Conservation (phyloP, 768 basidiomycete species). For the Trametes villosa region DNA sequence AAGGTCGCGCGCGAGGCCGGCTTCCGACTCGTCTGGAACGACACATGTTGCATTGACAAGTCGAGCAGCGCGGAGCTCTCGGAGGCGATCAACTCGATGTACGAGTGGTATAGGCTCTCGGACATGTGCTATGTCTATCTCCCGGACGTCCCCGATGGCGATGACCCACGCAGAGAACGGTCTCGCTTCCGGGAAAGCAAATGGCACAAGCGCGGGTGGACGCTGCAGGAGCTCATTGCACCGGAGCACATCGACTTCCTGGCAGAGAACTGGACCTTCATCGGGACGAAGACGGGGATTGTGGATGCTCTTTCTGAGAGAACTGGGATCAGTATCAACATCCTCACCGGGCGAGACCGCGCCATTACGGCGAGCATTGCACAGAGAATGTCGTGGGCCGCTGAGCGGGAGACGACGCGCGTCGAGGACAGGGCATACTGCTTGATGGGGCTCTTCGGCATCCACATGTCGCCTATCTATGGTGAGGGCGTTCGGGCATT, state of each 20-base stretch:
- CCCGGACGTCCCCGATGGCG: not conserved
- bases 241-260: not conserved
- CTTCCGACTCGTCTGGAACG: not conserved
- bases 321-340: not conserved
- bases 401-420: not conserved
- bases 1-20: not conserved
- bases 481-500: not conserved
- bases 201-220: not conserved
- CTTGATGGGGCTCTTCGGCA: not conserved
- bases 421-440: not conserved
- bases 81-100: not conserved
- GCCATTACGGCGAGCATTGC: not conserved
- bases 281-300: not conserved
- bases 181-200: not conserved
- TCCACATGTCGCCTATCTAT: not conserved
- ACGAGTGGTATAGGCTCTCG: not conserved
- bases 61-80: not conserved
- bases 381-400: not conserved
- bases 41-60: not conserved
- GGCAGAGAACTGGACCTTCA: not conserved
- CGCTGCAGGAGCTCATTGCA: not conserved
- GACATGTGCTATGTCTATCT: not conserved
- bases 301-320: not conserved
- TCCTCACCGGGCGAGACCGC: not conserved
- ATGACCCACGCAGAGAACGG: not conserved